Conservation (phyloP, 2,329 filamentous ascomycete species). For the Claviceps sp. region DNA sequence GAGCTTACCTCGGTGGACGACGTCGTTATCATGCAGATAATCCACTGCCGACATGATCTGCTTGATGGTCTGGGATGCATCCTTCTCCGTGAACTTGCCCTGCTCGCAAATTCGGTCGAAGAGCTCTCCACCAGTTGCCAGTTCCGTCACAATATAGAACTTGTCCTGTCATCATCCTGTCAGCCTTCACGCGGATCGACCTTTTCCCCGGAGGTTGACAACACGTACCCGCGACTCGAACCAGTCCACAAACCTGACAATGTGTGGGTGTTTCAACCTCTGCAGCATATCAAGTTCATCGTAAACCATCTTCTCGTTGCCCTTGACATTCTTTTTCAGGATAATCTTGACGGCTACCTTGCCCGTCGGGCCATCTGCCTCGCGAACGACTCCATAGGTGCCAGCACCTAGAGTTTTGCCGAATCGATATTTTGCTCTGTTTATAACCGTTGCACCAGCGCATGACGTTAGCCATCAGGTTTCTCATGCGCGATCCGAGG, state of each 20-base stretch:
- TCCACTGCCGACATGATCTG: slow-evolving; percentile 87
- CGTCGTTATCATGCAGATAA: slow-evolving; percentile 87
- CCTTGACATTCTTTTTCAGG: slow-evolving; percentile 97
- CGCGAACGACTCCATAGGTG: slow-evolving; percentile 95
- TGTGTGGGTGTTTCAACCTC: slow-evolving; percentile 81
- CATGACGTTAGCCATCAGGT: slow-evolving; percentile 1
- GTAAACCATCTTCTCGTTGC: slow-evolving; percentile 97
- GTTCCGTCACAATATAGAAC: slow-evolving; percentile 96
- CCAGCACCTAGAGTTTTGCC: slow-evolving; percentile 89
- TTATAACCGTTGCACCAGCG: slow-evolving; percentile 20
- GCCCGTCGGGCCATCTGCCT: slow-evolving; percentile 72
- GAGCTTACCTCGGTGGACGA: slow-evolving; percentile 75
- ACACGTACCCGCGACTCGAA: slow-evolving; percentile 81
- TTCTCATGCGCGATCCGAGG: slow-evolving; percentile 10
- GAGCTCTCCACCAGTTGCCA: slow-evolving; percentile 89
- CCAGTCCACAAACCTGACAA: slow-evolving; percentile 96
- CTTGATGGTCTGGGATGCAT: slow-evolving; percentile 88
- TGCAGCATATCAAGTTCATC: slow-evolving; percentile 94
- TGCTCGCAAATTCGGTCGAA: slow-evolving; percentile 98
- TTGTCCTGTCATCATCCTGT: slow-evolving; percentile 55
- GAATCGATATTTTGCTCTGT: slow-evolving; percentile 75
- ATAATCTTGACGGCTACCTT: slow-evolving; percentile 98
- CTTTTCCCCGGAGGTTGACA: too few species aligned
- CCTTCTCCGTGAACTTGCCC: slow-evolving; percentile 96
- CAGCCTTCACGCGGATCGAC: neutral